These are phyloP conservation scores for Ganoderma resinaceum DNA, from an alignment of 1,284 basidiomycete species.

Conservation along the genomic window DNA sequence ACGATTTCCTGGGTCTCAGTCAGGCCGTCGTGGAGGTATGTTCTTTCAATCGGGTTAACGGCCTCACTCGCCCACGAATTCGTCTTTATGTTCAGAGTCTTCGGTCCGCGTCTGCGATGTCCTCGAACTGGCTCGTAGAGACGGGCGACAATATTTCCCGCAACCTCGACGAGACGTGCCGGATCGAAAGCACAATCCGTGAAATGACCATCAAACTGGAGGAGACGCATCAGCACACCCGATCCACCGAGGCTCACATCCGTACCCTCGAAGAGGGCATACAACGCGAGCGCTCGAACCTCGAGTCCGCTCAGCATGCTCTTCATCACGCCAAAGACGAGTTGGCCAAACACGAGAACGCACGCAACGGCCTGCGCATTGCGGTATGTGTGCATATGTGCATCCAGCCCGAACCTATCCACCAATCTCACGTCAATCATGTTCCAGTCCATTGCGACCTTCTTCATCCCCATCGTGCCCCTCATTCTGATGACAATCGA, in stretches of 20 bases:
- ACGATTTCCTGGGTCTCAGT: conserved; percentile 7
- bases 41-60: too few species aligned
- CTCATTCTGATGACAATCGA: not conserved
- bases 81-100: not conserved
- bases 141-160: conserved; percentile 9
- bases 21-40: conserved; percentile 8
- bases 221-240: not conserved
- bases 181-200: not conserved
- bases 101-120: not conserved
- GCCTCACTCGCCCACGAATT: not conserved
- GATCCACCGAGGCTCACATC: not conserved
- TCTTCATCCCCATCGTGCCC: not conserved
- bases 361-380: conserved; percentile 4
- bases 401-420: not conserved
- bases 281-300: not conserved
- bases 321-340: conserved; percentile 5
- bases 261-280: conserved; percentile 11
- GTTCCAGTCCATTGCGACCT: not conserved
- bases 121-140: conserved; percentile 2
- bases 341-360: not conserved
- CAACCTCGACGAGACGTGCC: conserved; percentile 5
- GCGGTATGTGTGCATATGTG: not conserved
- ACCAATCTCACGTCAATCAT: not conserved
- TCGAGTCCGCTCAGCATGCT: conserved; percentile 1
- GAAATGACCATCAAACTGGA: conserved; percentile 5